Evolutionary conservation across 768 basidiomycete genomes (phyloP).

Genomic region (Albatrellus ellisii): DNA sequence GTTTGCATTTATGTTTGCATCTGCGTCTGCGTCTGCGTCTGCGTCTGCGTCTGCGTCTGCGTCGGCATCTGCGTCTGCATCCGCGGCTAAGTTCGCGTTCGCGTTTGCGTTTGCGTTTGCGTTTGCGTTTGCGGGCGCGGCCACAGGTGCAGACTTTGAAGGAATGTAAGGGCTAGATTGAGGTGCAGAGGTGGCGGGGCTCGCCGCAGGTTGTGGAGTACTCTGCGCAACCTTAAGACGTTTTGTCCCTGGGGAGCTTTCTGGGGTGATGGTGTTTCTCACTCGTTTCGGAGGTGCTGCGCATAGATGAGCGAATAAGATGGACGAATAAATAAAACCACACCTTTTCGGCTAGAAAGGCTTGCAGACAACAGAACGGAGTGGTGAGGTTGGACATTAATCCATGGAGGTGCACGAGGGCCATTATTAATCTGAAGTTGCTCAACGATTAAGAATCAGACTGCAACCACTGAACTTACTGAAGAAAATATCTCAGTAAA

Average conservation of each 20-base stretch:
- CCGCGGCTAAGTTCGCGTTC: too few species aligned
- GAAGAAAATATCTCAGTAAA: constrained; percentile 8
- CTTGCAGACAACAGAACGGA: constrained; percentile 10
- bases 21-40: too few species aligned
- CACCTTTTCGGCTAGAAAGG: constrained; percentile 10
- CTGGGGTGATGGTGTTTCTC: constrained; percentile 6
- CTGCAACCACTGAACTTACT: constrained; percentile 5
- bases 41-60: too few species aligned
- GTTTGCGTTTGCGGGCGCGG: too few species aligned
- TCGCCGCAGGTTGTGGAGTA: constrained; percentile 7
- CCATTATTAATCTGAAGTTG: constrained; percentile 4
- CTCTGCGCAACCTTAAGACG: constrained; percentile 6
- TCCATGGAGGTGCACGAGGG: constrained; percentile 8
- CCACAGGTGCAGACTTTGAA: background rate
- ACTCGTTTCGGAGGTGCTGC: constrained; percentile 12
- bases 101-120: too few species aligned
- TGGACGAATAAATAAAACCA: background rate
- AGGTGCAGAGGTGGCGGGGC: constrained; percentile 4
- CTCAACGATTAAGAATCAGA: constrained; percentile 3
- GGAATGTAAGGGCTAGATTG: constrained; percentile 2
- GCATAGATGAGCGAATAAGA: background rate
- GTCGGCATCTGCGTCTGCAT: too few species aligned
- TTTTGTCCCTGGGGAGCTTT: constrained; percentile 12
- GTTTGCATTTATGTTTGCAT: too few species aligned
- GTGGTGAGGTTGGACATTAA: constrained; percentile 6